Conservation (phyloP, 768 basidiomycete genomes). For the Psilocybe azurescens region DNA sequence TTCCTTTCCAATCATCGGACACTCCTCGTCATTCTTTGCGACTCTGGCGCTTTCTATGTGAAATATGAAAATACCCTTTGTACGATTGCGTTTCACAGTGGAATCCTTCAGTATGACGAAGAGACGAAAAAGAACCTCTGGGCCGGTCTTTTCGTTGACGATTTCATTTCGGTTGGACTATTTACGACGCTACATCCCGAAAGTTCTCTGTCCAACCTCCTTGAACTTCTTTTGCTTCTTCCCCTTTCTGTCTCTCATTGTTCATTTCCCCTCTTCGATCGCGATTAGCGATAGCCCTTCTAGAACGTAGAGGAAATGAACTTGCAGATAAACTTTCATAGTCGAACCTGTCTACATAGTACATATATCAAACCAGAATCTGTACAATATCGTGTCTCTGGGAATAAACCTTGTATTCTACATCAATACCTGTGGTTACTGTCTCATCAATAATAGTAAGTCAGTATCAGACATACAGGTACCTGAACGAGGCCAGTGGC, state of each 20-base stretch:
- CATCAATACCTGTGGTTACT: background rate
- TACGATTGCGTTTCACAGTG: background rate
- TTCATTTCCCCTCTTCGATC: constrained; percentile 10
- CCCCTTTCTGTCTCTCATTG: constrained; percentile 3
- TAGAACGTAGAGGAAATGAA: background rate
- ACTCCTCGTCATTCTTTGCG: constrained; percentile 15
- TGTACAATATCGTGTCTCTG: constrained; percentile 2
- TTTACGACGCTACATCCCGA: background rate
- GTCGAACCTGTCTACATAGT: background rate
- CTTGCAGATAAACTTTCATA: constrained; percentile 4
- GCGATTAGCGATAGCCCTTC: constrained; percentile 17
- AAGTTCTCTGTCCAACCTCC: background rate
- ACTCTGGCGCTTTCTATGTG: constrained; percentile 9
- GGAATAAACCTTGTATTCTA: constrained; percentile 3
- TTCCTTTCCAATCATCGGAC: constrained; percentile 10
- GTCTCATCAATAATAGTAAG: background rate
- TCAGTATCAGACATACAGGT: too few species aligned
- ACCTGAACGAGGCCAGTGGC: too few species aligned
- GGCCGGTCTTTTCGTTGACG: background rate
- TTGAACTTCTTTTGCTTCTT: background rate
- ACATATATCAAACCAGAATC: background rate
- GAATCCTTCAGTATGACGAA: constrained; percentile 3
- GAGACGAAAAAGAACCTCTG: background rate
- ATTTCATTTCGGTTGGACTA: background rate
- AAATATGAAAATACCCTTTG: constrained; percentile 8